phyloP scores from a whole-genome alignment of 352 stramenopile species.

The Thalassiosira mediterranea region DNA sequence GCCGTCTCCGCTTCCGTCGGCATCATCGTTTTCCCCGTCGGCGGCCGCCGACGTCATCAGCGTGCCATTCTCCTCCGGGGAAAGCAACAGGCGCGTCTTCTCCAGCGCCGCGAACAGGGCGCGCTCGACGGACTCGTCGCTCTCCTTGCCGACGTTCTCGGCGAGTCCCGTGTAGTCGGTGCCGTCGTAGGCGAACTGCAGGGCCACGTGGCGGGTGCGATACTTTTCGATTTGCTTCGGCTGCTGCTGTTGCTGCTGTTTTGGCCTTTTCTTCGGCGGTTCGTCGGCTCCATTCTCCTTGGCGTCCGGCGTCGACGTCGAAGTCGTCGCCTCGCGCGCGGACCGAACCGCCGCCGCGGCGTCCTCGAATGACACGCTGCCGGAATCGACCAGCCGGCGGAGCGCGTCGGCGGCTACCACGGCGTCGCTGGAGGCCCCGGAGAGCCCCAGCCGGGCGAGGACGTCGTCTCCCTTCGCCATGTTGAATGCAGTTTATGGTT shows the following conservation, averaged over 20 bases:
- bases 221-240: too few species aligned
- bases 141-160: constrained; percentile 84
- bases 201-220: constrained; percentile 70
- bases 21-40: constrained; percentile 1
- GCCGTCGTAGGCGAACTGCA: constrained; percentile 83
- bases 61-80: constrained; percentile 44
- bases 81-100: constrained; percentile 90
- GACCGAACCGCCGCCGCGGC: constrained; percentile 9
- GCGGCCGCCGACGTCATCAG: not conserved
- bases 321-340: not conserved
- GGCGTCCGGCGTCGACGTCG: not conserved
- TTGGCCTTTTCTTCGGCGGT: not conserved
- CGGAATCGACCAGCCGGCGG: constrained; percentile 16
- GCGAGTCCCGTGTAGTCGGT: constrained; percentile 74
- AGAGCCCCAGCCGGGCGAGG: constrained; percentile 13
- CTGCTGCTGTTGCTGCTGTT: not conserved
- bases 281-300: not conserved
- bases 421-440: not conserved
- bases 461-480: constrained; percentile 3
- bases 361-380: constrained; percentile 36
- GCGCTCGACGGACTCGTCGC: constrained; percentile 92
- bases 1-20: not conserved
- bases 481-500: constrained; percentile 1
- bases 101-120: constrained; percentile 92
- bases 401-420: constrained; percentile 6